Base-by-base conservation (phyloP, 257 asterid species). In the Agastache rugosa region DNA sequence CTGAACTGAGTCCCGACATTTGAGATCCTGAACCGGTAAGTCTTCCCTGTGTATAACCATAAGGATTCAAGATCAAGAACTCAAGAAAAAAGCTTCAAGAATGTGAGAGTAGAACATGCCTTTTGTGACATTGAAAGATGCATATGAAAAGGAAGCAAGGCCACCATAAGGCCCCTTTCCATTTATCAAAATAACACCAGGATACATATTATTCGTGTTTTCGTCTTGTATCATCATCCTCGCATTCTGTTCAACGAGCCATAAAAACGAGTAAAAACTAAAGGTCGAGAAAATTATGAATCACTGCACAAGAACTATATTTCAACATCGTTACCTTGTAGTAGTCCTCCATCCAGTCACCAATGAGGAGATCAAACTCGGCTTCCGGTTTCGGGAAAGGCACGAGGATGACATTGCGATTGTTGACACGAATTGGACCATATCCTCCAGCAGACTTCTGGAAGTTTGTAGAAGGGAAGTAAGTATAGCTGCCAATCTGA, bases 381-480 rank as follows among this genome's bases (percentile, higher is more conserved):
- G 78, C 87, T 53, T 86, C 86, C 3, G 92, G 94, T 75, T 83
- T 81, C 0, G 89, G 69, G 58, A 90, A 90, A 20, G 94, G 92
- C 15, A 88, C 81, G 1, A 44, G 63, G 27, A 88, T 86, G 1
- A 84, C 86, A 2, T 73, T 19, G 3, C 91, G 89, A 67, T 90
- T 88, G 73, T 90, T 83, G 64, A 90, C 85, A 4, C 91, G 87
- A 58, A 90, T 83, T 0, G 94, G 82, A 2, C 96, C 96, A 41
- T 77, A 86, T 29, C 96, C 96, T 47, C 96, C 94, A 16, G 78
- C 87, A 4, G 86, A 89, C 71, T 90, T 86, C 8, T 85, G 92
- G 67, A 83, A 85, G 63, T 85, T 81, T 17, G 63, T 79, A 2
- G 88, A 79, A 5, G 93, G 96, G 62, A 88, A 90, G 63, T 88